A percentile compares a stretch with the other conserved stretches of the same genome.
phyloP scores from a whole-genome alignment of 306 rosid species.

The Inga laurina region DNA sequence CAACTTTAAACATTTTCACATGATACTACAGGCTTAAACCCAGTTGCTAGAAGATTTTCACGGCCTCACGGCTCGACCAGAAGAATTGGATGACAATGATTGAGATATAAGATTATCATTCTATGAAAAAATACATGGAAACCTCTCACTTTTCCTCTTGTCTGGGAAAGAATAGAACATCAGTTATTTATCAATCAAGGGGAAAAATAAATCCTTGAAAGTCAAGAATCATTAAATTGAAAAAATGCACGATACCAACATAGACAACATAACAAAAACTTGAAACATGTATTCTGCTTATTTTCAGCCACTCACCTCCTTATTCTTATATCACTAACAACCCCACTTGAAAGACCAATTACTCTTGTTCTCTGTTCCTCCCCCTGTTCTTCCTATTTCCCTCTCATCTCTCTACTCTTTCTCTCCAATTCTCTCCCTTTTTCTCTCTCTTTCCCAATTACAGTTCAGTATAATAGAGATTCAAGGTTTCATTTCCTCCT shows the following conservation, averaged over 20 bases:
- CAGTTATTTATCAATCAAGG: not conserved
- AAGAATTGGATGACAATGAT: slow-evolving; percentile 10
- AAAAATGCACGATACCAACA: not conserved
- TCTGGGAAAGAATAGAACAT: not conserved
- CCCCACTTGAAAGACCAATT: not conserved
- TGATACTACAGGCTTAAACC: slow-evolving; percentile 17
- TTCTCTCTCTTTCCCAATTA: not conserved
- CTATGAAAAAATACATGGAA: slow-evolving; percentile 5
- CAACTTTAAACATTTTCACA: not conserved
- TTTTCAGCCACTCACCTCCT: not conserved
- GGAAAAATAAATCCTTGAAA: not conserved
- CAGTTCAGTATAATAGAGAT: not conserved
- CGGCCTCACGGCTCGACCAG: not conserved
- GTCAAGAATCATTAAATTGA: too few species aligned
- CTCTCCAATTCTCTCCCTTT: not conserved
- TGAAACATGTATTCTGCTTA: not conserved
- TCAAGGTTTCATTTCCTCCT: not conserved
- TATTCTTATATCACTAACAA: not conserved
- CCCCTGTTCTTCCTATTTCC: too few species aligned
- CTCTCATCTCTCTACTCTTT: not conserved
- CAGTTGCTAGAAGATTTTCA: not conserved
- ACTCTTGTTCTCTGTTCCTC: not conserved
- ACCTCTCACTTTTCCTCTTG: slow-evolving; percentile 6
- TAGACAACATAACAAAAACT: not conserved
- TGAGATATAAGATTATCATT: slow-evolving; percentile 13